Base-by-base conservation (phyloP, 495 filamentous ascomycete genomes). In the Podospora anserina region DNA sequence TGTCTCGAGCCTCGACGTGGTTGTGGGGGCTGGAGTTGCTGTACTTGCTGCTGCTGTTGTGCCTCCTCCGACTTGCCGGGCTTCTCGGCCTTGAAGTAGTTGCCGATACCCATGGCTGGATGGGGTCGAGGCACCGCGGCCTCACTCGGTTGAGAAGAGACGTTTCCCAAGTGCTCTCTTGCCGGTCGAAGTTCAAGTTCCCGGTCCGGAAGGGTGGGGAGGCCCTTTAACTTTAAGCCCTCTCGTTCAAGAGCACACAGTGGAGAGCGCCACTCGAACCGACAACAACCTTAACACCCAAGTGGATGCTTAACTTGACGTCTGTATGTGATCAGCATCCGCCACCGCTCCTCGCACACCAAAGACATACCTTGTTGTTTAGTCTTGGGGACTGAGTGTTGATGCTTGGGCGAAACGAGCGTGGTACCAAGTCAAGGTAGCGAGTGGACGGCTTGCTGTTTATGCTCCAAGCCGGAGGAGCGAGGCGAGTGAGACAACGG, bases 21-120 rank as follows among this genome's bases (percentile, higher is more conserved):
- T 28, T 62, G 58, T 16, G 34, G 23, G 9, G 18, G 54, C 20
- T 59, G 11, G 4, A 18, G 28, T 11, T 54, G 66, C 55, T 59
- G 34, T 54, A 44, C 19, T 60, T 23, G 66, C 56, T 26, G 54
- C 23, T 28, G 9, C 26, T 60, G 49, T 62, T 28, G 61, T 3
- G 28, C 68, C 66, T 44, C 28, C 65, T 63, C 63, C 23, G 69
- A 55, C 54, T 74, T 34, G n/a, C 72, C 74, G 0, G 82, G 79
- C 78, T 83, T 82, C 59, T 82, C 77, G 11, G 82, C 79, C 77
- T 84, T 88, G 82, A 90, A 89, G 68, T 89, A 90, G 72, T 77
- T 84, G 59, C 76, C 81, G 60, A 90, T 68, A 32, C 88, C 88
- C 88, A 90, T 90, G 55, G 69, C 74, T 67, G 67, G 66, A 71